phyloP scores from a whole-genome alignment of 202 grass and related monocot species.

The Saccharum hybrid region DNA sequence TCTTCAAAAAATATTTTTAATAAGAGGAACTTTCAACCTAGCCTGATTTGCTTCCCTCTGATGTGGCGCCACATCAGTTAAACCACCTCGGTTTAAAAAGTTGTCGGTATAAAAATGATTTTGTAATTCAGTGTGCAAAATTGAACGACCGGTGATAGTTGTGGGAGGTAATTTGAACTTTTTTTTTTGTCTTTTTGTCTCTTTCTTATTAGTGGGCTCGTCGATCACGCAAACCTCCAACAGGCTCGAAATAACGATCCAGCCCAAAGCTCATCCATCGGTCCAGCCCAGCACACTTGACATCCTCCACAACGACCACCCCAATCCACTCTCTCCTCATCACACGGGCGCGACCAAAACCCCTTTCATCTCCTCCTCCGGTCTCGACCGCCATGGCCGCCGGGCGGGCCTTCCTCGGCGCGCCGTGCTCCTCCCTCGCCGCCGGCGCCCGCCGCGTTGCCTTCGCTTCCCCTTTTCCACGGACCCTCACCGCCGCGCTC shows the following conservation, averaged over 20 bases:
- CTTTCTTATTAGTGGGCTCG: neutral
- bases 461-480: conserved; percentile 11
- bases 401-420: conserved; percentile 56
- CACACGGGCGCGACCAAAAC: conserved; percentile 51
- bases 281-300: too few relatives aligned
- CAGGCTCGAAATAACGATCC: neutral
- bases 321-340: conserved; percentile 8
- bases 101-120: too few relatives aligned
- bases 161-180: too few relatives aligned
- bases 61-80: too few relatives aligned
- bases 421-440: conserved; percentile 62
- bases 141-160: too few relatives aligned
- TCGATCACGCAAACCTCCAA: neutral
- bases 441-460: conserved; percentile 44
- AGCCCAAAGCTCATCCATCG: conserved; percentile 1
- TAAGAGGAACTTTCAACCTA: too few relatives aligned
- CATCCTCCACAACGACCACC: neutral
- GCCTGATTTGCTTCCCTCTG: too few relatives aligned
- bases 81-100: too few relatives aligned
- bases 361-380: neutral
- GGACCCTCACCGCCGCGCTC: conserved; percentile 26
- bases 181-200: too few relatives aligned
- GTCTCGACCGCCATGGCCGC: conserved; percentile 66
- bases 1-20: too few relatives aligned
- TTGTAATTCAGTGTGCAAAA: too few relatives aligned